These are phyloP conservation scores for Myrmaecium sp. DNA, from an alignment of 2,329 filamentous ascomycete species.

Conservation along the genomic window DNA sequence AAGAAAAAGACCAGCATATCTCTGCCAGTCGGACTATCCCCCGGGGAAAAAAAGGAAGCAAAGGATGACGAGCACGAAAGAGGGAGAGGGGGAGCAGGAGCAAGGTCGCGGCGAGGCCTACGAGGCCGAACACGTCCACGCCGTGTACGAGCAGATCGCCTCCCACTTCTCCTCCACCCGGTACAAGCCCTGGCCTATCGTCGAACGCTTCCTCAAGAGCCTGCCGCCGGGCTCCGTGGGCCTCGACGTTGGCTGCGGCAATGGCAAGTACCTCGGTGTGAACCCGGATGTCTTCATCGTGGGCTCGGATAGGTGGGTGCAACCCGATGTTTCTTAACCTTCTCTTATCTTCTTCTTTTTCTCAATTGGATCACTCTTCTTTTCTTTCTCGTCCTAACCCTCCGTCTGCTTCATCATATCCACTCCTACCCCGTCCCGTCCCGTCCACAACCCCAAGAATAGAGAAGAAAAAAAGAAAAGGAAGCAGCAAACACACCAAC, in stretches of 20 bases:
- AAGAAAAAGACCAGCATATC: not conserved
- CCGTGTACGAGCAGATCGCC: slow-evolving; percentile 78
- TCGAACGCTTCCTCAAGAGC: slow-evolving; percentile 56
- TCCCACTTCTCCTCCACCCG: slow-evolving; percentile 68
- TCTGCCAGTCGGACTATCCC: not conserved
- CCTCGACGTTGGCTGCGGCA: slow-evolving; percentile 86
- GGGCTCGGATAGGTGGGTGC: slow-evolving; percentile 62
- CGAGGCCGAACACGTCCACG: slow-evolving; percentile 76
- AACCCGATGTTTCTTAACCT: too few relatives aligned
- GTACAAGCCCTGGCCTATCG: slow-evolving; percentile 82
- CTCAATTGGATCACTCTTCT: too few relatives aligned
- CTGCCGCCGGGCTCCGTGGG: slow-evolving; percentile 58
- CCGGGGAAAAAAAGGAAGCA: not conserved
- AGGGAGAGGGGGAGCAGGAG: not conserved
- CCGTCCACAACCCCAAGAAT: not conserved
- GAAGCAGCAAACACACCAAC: too few relatives aligned
- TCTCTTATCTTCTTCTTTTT: too few relatives aligned
- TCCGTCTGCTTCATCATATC: too few relatives aligned
- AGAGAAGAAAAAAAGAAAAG: too few relatives aligned
- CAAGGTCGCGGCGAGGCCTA: slow-evolving; percentile 37
- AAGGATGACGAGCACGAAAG: not conserved
- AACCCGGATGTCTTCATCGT: slow-evolving; percentile 65
- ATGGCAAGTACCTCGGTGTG: slow-evolving; percentile 83
- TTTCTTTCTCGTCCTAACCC: too few relatives aligned
- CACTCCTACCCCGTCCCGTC: not conserved